Base-by-base conservation (phyloP, 805 yeast genomes). In the Ogataea ramenticola region DNA sequence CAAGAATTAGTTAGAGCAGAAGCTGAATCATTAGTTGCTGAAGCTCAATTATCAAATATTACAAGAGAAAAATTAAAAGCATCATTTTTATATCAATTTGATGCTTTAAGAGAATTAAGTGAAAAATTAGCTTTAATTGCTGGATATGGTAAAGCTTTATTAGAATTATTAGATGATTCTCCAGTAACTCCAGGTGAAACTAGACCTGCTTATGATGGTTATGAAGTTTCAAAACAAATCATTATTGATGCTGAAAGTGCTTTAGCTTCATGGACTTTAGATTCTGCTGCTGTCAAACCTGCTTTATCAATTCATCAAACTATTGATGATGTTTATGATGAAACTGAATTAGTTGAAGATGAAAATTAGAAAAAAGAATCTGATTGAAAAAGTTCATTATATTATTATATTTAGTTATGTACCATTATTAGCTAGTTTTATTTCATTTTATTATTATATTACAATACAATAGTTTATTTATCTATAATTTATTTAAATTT, bases 171-270 rank as follows among this genome's bases (percentile, higher is more conserved):
- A 65, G 98, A 91, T 66, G 98, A 91, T 70, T 72, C 93, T 53
- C 96, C 98, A 51, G 96, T 93, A 53, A 91, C 97, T 55, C 99
- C 99, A 51, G 99, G 99, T 75, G 98, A 91, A 77, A 83, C 96
- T 53, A 88, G 98, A 76, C 91, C 96, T 41, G 91, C 96, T 48
- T 91, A 93, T 70, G 98, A 93, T 63, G 98, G 98, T 55, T 91
- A 89, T 68, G 97, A 91, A 67, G 96, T 96, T 47, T 86, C 96
- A 50, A 90, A 89, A 77, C 98, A 93, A 76, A 88, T 93, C 72
- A 89, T 93, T 62, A 85, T 89, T 65, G 98, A 91, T 67, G 93
- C 95, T 55, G 99, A 91, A 75, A 83, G 82, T 56, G 96, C 97
- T 50, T 78, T 91, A 61, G 95, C 95, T 50, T 78, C 88, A 49